Evolutionary conservation across 2,329 filamentous ascomycete species (phyloP).

Genomic region (Laburnicola sp.): DNA sequence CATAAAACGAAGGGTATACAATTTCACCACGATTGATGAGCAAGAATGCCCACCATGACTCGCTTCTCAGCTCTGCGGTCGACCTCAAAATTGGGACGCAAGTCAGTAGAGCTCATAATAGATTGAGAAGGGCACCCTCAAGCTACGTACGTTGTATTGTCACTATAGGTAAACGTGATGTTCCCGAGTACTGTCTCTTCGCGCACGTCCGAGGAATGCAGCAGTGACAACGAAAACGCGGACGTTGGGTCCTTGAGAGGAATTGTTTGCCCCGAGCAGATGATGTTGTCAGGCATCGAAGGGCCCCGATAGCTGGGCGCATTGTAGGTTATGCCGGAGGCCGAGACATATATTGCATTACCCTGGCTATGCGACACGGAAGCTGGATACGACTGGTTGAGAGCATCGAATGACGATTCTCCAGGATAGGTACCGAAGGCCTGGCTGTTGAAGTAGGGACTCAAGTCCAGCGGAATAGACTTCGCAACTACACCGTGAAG

Average conservation of each 20-base stretch:
- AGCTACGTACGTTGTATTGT: slow-evolving; percentile 40
- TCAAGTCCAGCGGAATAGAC: slow-evolving; percentile 32
- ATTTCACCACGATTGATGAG: slow-evolving; percentile 54
- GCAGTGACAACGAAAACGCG: slow-evolving; percentile 51
- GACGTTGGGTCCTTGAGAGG: slow-evolving; percentile 29
- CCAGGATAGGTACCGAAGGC: slow-evolving; percentile 51
- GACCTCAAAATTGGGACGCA: slow-evolving; percentile 14
- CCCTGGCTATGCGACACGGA: slow-evolving; percentile 16
- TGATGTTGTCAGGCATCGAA: slow-evolving; percentile 47
- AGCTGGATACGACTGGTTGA: slow-evolving; percentile 50
- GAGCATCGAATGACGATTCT: slow-evolving; percentile 51
- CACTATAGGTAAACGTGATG: slow-evolving; percentile 50
- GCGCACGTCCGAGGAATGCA: slow-evolving; percentile 50
- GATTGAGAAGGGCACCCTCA: neutral
- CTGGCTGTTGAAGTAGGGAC: slow-evolving; percentile 52
- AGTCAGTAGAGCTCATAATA: too few species aligned
- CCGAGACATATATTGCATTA: slow-evolving; percentile 45
- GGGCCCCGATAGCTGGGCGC: slow-evolving; percentile 48
- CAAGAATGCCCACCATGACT: slow-evolving; percentile 51
- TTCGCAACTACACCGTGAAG: neutral
- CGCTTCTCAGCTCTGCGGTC: slow-evolving; percentile 49
- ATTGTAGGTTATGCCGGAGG: slow-evolving; percentile 49
- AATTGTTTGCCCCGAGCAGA: slow-evolving; percentile 50
- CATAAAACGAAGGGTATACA: slow-evolving; percentile 48
- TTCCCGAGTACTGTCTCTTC: slow-evolving; percentile 47